Conservation (phyloP, 2,329 filamentous ascomycete species). For the Sporothrix brasiliensis region DNA sequence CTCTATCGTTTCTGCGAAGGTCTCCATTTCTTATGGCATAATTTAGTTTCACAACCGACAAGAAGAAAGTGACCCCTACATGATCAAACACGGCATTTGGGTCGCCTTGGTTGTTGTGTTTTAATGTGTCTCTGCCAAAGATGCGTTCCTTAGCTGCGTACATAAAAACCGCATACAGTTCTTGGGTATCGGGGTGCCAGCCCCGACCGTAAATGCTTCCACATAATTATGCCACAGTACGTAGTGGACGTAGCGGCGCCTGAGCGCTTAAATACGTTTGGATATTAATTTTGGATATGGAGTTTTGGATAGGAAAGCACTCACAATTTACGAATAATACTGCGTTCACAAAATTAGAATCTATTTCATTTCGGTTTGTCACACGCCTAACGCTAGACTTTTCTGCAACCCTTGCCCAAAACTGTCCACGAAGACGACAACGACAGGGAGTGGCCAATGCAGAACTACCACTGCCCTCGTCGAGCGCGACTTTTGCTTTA, state of each 20-base stretch:
- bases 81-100: background rate
- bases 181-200: background rate
- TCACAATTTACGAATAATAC: background rate
- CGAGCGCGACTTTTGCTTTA: no score
- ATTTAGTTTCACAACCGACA: background rate
- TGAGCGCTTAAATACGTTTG: no score
- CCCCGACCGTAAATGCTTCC: background rate
- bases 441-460: no score
- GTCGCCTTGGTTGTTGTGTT: background rate
- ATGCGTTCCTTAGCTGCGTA: background rate
- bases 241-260: background rate
- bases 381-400: no score
- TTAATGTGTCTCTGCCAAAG: background rate
- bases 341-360: background rate
- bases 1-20: background rate
- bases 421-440: no score
- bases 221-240: background rate
- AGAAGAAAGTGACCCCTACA: background rate
- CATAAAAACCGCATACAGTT: background rate
- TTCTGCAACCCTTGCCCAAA: no score
- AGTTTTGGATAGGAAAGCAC: background rate
- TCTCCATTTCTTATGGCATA: background rate
- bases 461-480: no score
- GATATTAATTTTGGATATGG: background rate
- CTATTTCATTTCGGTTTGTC: no score